Evolutionary conservation across 192 early-diverging fungal species (phyloP).

Genomic region (Lunasporangiospora selenospora): DNA sequence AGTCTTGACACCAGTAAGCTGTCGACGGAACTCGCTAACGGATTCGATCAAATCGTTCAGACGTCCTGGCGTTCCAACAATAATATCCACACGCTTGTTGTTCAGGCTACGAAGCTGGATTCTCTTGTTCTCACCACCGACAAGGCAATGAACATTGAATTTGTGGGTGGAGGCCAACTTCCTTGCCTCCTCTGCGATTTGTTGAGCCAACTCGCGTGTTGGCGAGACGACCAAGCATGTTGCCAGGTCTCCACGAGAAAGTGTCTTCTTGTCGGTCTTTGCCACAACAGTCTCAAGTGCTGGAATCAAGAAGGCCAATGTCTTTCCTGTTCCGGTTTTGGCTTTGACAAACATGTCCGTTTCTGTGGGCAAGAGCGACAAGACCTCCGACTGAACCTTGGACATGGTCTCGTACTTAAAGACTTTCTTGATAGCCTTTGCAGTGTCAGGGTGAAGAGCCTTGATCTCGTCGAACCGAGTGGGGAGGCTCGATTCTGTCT

Average conservation of each 20-base stretch:
- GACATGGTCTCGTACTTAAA: constrained; percentile 85
- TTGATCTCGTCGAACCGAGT: constrained; percentile 58
- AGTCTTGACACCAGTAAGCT: constrained; percentile 58
- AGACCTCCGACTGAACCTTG: constrained; percentile 85
- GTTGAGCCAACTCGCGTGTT: constrained; percentile 90
- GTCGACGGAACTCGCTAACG: constrained; percentile 56
- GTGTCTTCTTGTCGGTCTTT: constrained; percentile 48
- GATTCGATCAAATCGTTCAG: constrained; percentile 75
- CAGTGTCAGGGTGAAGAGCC: constrained; percentile 55
- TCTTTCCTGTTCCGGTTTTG: constrained; percentile 98
- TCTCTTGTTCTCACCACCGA: constrained; percentile 78
- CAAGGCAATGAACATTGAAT: constrained; percentile 73
- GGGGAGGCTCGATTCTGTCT: constrained; percentile 52
- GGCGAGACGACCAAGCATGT: constrained; percentile 84
- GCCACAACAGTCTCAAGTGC: constrained; percentile 77
- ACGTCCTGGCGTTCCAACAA: constrained; percentile 97
- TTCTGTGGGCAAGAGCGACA: constrained; percentile 70
- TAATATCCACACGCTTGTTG: constrained; percentile 73
- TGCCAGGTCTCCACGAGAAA: constrained; percentile 57
- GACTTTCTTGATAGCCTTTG: constrained; percentile 60
- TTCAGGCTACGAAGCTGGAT: constrained; percentile 58
- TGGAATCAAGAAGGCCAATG: constrained; percentile 92
- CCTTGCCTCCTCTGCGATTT: constrained; percentile 79
- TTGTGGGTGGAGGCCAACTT: constrained; percentile 65
- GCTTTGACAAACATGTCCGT: constrained; percentile 92